phyloP scores from a whole-genome alignment of 2,329 filamentous ascomycete genomes.

The Elsinoe fawcettii region DNA sequence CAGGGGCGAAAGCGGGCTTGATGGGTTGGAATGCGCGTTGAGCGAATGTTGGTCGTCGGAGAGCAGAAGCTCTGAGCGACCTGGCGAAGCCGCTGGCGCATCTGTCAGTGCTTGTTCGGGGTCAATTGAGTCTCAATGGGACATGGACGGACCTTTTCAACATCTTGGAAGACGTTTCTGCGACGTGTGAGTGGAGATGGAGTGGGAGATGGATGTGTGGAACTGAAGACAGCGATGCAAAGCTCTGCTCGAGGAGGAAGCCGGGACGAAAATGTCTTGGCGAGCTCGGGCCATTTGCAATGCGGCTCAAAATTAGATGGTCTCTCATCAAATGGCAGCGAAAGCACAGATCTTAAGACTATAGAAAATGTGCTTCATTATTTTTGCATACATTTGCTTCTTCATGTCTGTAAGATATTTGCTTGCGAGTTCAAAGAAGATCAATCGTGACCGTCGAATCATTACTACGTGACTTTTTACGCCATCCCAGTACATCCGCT shows the following conservation, averaged over 20 bases:
- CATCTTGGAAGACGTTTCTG: constrained; percentile 50
- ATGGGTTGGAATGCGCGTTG: constrained; percentile 51
- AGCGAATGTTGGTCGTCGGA: constrained; percentile 45
- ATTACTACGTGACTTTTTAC: constrained; percentile 13
- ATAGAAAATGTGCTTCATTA: not conserved
- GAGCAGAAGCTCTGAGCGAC: constrained; percentile 54
- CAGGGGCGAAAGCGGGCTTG: constrained; percentile 51
- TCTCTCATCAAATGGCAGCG: not conserved
- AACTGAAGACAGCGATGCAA: constrained; percentile 1
- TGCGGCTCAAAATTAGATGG: not conserved
- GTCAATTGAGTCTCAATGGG: constrained; percentile 17
- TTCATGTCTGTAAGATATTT: not conserved
- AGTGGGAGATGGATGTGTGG: constrained; percentile 14
- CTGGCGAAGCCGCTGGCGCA: constrained; percentile 56
- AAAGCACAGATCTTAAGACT: too few species aligned
- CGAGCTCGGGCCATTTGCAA: not conserved
- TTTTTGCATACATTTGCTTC: not conserved
- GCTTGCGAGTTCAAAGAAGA: constrained; percentile 2
- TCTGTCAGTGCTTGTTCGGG: constrained; percentile 29
- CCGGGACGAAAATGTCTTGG: constrained; percentile 1
- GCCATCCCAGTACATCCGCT: not conserved
- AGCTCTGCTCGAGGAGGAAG: constrained; percentile 14
- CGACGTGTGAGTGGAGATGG: constrained; percentile 14
- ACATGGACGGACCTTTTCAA: constrained; percentile 64
- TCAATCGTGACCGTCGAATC: constrained; percentile 11